Base-by-base conservation (phyloP, 768 basidiomycete genomes). In the Paxillus rubicundulus region DNA sequence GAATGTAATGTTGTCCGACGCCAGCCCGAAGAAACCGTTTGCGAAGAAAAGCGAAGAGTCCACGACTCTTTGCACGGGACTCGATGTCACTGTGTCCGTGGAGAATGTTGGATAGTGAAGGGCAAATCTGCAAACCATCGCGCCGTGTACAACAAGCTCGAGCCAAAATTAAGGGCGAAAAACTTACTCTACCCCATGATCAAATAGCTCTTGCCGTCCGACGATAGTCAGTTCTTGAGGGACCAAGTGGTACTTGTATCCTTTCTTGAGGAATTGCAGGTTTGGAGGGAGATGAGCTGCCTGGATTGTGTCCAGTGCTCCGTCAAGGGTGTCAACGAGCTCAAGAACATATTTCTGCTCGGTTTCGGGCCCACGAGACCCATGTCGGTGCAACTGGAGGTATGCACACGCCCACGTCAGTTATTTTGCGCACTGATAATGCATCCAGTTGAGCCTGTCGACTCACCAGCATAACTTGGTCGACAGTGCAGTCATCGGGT, bases 11-110 rank as follows among this genome's bases (percentile, higher is more conserved):
- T 60, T 62, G 50, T 68, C 61, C 14, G 59, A 53, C 8, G 50
- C 27, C 13, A 67, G 66, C 12, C 75, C 76, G 52, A 72, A 72
- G 59, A 72, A 71, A 0, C 74, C 73, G 30, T 66, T 53, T 36
- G 65, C 66, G 57, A 77, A 77, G 64, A 74, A 77, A 53, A 67
- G 65, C 16, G 75, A 67, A 3, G 72, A 73, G 52, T 76, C 74
- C n/a, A 74, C 40, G 47, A 73, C 70, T 54, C 66, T 59, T 43
- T 52, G 55, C 5, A 55, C 21, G 1, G 49, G 37, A 34, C 52
- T 57, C 21, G 61, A 61, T 21, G 61, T 12, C 27, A 63, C 47
- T 9, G 48, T 41, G 18, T 59, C 50, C 17, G 65, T 58, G 30
- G 53, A 50, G n/a, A 63, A 43, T 7, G 43, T 42, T n/a, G 66